phyloP scores from a whole-genome alignment of 2,329 filamentous ascomycete genomes.

The Fusarium xylarioides region DNA sequence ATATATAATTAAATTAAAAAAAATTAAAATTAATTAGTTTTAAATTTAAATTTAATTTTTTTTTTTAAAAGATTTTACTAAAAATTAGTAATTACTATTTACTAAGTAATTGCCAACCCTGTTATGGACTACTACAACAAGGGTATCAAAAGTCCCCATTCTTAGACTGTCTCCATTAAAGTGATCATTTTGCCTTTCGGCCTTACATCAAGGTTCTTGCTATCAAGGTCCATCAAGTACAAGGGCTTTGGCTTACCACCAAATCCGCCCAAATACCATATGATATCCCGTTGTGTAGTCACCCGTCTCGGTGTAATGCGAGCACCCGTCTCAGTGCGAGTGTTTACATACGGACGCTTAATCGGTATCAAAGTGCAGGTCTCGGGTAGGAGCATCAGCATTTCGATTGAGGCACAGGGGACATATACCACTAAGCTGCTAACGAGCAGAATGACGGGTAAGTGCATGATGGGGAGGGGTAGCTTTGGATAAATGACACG shows the following conservation, averaged over 20 bases:
- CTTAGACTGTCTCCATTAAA: not conserved
- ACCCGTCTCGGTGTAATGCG: slow-evolving; percentile 16
- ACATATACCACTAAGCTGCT: not conserved
- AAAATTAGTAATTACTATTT: no score
- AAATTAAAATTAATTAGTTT: no score
- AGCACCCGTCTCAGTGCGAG: slow-evolving; percentile 4
- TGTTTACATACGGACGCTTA: not conserved
- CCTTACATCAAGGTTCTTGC: not conserved
- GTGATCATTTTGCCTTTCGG: not conserved
- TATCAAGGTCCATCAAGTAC: not conserved
- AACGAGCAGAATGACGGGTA: slow-evolving; percentile 1
- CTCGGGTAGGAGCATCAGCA: slow-evolving; percentile 19
- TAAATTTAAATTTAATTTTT: no score
- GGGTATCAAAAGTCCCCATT: not conserved
- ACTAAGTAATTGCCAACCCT: no score
- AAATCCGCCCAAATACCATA: slow-evolving; percentile 8
- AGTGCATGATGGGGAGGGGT: slow-evolving; percentile 9
- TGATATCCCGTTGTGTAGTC: slow-evolving; percentile 6
- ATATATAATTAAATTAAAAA: no score
- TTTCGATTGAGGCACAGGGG: slow-evolving; percentile 3
- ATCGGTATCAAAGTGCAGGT: slow-evolving; percentile 29
- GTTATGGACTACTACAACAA: not conserved
- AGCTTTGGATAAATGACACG: slow-evolving; percentile 1
- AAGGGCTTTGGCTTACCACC: not conserved
- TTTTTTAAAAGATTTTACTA: no score